phyloP scores from a whole-genome alignment of 169 alveolate genomes.

The Plasmodium relictum region DNA sequence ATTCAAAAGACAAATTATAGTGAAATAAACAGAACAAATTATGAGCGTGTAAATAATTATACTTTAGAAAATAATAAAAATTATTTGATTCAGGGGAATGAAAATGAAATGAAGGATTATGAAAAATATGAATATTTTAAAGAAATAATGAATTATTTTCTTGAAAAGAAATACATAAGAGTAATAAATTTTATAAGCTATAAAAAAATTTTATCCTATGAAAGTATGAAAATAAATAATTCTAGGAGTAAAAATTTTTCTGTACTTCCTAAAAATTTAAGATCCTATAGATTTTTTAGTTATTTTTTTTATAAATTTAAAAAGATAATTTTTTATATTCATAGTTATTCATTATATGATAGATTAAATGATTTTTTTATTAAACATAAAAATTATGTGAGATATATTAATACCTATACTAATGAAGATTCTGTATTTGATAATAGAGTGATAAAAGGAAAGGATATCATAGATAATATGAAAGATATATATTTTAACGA shows the following conservation, averaged over 20 bases:
- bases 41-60: not conserved
- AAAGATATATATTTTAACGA: not conserved
- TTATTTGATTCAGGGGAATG: not conserved
- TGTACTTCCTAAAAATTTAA: conserved; percentile 27
- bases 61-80: conserved; percentile 17
- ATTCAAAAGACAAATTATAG: not conserved
- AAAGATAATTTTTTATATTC: conserved; percentile 38
- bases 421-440: not conserved
- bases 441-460: not conserved
- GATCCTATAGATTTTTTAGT: conserved; percentile 54
- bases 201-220: conserved; percentile 26
- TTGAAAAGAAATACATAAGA: conserved; percentile 41
- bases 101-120: not conserved
- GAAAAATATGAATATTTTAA: conserved; percentile 44
- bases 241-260: not conserved
- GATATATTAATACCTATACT: not conserved
- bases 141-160: conserved; percentile 15
- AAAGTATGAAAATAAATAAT: not conserved
- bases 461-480: not conserved
- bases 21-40: not conserved
- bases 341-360: conserved; percentile 26
- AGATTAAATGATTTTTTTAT: conserved; percentile 16
- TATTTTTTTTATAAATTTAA: conserved; percentile 54
- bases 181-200: conserved; percentile 65
- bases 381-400: conserved; percentile 10